These are phyloP conservation scores for Chlorella sp. DNA, from an alignment of 139 green algal genomes.

Conservation along the genomic window DNA sequence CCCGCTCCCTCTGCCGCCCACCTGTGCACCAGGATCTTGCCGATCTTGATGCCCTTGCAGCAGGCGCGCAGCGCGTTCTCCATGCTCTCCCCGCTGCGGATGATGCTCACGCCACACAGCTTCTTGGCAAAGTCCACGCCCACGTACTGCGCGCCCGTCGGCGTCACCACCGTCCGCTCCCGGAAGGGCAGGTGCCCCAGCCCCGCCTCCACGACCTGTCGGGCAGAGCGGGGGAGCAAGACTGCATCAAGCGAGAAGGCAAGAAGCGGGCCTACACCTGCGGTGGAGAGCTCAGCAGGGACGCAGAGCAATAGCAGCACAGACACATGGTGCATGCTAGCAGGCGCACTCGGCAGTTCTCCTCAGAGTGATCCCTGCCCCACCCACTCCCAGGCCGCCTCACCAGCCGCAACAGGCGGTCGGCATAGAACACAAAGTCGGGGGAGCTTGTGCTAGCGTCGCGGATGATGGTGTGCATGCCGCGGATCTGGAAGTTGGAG, in stretches of 20 bases:
- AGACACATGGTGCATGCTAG: neutral
- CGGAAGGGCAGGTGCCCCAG: constrained; percentile 93
- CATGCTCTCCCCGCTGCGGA: constrained; percentile 94
- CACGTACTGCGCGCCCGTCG: constrained; percentile 84
- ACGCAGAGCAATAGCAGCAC: neutral
- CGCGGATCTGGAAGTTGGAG: constrained; percentile 90
- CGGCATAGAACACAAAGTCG: constrained; percentile 97
- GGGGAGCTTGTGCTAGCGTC: constrained; percentile 74
- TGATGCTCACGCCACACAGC: constrained; percentile 95
- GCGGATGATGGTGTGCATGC: constrained; percentile 99
- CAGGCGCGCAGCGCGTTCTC: constrained; percentile 96
- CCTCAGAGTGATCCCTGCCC: neutral
- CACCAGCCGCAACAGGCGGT: constrained; percentile 81
- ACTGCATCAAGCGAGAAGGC: no score
- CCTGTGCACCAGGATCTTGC: constrained; percentile 96
- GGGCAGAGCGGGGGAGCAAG: no score
- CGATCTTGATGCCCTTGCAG: constrained; percentile 98
- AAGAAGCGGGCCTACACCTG: no score
- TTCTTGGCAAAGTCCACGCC: constrained; percentile 95
- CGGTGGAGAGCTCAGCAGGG: no score
- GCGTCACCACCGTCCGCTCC: constrained; percentile 88
- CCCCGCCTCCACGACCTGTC: constrained; percentile 82
- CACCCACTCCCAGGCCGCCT: constrained; percentile 5
- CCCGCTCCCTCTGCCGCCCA: no score
- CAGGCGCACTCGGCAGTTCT: no score